These are phyloP conservation scores for Spiraea crenata DNA, from an alignment of 331 rosid species.

Conservation along the genomic window DNA sequence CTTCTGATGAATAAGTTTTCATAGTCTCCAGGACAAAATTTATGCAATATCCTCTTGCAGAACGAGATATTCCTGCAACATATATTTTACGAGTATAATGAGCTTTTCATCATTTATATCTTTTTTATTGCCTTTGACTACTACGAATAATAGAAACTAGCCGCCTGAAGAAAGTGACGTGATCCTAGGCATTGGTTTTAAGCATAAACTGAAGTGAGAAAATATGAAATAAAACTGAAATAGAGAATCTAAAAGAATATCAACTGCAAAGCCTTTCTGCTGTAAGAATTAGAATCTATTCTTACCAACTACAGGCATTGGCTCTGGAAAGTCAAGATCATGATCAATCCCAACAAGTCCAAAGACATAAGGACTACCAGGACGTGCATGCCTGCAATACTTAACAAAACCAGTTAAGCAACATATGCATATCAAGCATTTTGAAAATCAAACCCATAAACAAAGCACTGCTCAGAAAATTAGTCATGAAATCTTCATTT, in stretches of 20 bases:
- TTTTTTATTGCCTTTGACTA: neutral
- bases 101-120: neutral
- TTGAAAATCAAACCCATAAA: neutral
- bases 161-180: neutral
- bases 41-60: slow-evolving; percentile 92
- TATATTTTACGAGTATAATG: slow-evolving; percentile 1
- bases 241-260: neutral
- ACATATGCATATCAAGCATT: slow-evolving; percentile 22
- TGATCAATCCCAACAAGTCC: slow-evolving; percentile 90
- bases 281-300: neutral
- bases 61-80: slow-evolving; percentile 71
- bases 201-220: neutral
- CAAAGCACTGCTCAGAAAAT: neutral
- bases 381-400: slow-evolving; percentile 88
- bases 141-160: neutral
- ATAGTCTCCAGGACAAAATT: slow-evolving; percentile 82
- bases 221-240: neutral
- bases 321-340: slow-evolving; percentile 97
- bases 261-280: neutral
- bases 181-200: neutral
- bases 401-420: slow-evolving; percentile 23
- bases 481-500: neutral
- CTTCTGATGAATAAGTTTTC: slow-evolving; percentile 78
- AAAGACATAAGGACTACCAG: slow-evolving; percentile 93
- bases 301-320: slow-evolving; percentile 95